A percentile compares a stretch with the other conserved stretches of the same genome.
phyloP scores from a whole-genome alignment of 345 rosid species.

The Brassica carinata region DNA sequence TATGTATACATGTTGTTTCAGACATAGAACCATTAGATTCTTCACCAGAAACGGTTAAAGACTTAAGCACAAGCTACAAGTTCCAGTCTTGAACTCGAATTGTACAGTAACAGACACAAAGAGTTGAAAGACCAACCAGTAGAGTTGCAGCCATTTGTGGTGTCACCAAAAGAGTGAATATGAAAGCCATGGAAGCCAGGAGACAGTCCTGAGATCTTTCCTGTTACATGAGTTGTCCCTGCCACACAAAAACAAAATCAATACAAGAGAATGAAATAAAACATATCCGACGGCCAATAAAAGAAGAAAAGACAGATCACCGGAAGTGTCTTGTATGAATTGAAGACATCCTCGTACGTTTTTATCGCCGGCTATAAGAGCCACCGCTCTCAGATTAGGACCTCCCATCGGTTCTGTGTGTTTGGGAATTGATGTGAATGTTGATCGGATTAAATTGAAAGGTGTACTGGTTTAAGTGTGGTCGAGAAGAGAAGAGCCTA shows the following conservation, averaged over 20 bases:
- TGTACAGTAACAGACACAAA: conserved; percentile 4
- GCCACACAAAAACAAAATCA: conserved; percentile 5
- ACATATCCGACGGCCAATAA: not conserved
- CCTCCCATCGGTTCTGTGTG: conserved; percentile 43
- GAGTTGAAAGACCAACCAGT: conserved; percentile 54
- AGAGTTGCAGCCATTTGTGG: conserved; percentile 95
- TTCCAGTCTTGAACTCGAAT: not conserved
- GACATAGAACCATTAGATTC: not conserved
- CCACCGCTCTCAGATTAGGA: conserved; percentile 65
- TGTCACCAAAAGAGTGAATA: conserved; percentile 90
- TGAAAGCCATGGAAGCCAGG: conserved; percentile 93
- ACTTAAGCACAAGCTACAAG: not conserved
- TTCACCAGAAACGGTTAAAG: not conserved
- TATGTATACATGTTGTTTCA: not conserved
- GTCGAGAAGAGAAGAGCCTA: not conserved
- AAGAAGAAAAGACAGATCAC: conserved; percentile 43
- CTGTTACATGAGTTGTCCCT: conserved; percentile 80
- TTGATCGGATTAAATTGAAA: conserved; percentile 22
- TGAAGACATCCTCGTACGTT: conserved; percentile 69
- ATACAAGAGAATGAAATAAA: not conserved
- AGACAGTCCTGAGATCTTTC: conserved; percentile 70
- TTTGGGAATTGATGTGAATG: conserved; percentile 1
- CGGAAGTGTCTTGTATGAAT: conserved; percentile 60
- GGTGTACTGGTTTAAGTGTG: not conserved
- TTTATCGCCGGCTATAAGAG: conserved; percentile 67